These are phyloP conservation scores for Pichia sp. DNA, from an alignment of 1,139 yeast genomes.

Conservation along the genomic window DNA sequence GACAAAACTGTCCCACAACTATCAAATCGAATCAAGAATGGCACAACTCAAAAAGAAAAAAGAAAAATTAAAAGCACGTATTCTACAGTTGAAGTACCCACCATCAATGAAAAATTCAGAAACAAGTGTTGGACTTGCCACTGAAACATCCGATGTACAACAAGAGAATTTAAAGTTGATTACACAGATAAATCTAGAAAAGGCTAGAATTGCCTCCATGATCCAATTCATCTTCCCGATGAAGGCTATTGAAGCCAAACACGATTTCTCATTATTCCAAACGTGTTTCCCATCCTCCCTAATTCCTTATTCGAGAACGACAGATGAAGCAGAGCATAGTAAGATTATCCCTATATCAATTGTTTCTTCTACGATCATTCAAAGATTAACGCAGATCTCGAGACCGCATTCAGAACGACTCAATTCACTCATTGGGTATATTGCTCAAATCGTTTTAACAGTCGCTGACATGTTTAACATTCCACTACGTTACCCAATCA, in stretches of 20 bases:
- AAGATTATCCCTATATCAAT: slow-evolving; percentile 9
- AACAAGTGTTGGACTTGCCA: background rate
- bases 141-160: slow-evolving; percentile 2
- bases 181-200: slow-evolving; percentile 16
- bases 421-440: slow-evolving; percentile 50
- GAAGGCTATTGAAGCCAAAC: slow-evolving; percentile 17
- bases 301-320: slow-evolving; percentile 6
- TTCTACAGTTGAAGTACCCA: slow-evolving; percentile 2
- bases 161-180: background rate
- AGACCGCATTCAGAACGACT: slow-evolving; percentile 30
- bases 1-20: slow-evolving; percentile 1
- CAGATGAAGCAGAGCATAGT: background rate
- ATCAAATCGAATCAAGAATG: background rate
- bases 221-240: slow-evolving; percentile 22
- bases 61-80: background rate
- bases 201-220: slow-evolving; percentile 18
- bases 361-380: slow-evolving; percentile 12
- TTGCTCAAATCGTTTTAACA: slow-evolving; percentile 42
- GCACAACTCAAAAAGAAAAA: background rate
- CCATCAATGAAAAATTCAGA: background rate
- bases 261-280: slow-evolving; percentile 37
- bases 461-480: slow-evolving; percentile 44
- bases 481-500: slow-evolving; percentile 51
- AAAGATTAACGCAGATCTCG: slow-evolving; percentile 16
- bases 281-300: slow-evolving; percentile 25